Percentiles rank a stretch among this genome's conserved stretches.
phyloP scores from a whole-genome alignment of 2,329 filamentous ascomycete species.

The Herpotrichia juniperi region DNA sequence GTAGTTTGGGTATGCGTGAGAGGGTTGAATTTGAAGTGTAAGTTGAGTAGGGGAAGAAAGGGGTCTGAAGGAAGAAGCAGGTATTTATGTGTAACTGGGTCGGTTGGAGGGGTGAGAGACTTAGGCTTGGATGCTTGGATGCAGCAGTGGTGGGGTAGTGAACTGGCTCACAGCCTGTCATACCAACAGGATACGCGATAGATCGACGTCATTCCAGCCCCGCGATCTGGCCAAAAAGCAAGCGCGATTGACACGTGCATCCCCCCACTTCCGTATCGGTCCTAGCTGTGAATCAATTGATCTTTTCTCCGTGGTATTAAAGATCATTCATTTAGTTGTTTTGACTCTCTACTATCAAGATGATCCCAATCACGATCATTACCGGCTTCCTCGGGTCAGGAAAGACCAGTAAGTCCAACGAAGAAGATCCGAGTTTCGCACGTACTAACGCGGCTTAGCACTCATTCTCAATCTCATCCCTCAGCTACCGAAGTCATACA shows the following conservation, averaged over 20 bases:
- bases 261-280: constrained; percentile 1
- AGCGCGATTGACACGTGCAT: constrained; percentile 8
- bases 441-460: constrained; percentile 45
- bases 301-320: neutral
- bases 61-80: constrained; percentile 5
- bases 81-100: constrained; percentile 18
- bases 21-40: constrained; percentile 7
- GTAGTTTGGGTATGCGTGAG: constrained; percentile 2
- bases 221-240: constrained; percentile 9
- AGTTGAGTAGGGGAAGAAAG: constrained; percentile 11
- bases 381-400: constrained; percentile 96
- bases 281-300: neutral
- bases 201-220: constrained; percentile 6
- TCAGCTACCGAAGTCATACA: constrained; percentile 86
- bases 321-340: neutral
- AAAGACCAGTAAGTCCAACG: constrained; percentile 71
- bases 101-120: neutral
- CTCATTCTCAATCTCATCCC: constrained; percentile 92
- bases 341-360: constrained; percentile 8
- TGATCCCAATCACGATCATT: constrained; percentile 88
- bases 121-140: constrained; percentile 5
- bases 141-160: constrained; percentile 7
- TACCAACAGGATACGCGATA: neutral
- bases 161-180: neutral
- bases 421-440: neutral